Conservation (phyloP, 2,329 filamentous ascomycete species). For the Orbilia oligospora region DNA sequence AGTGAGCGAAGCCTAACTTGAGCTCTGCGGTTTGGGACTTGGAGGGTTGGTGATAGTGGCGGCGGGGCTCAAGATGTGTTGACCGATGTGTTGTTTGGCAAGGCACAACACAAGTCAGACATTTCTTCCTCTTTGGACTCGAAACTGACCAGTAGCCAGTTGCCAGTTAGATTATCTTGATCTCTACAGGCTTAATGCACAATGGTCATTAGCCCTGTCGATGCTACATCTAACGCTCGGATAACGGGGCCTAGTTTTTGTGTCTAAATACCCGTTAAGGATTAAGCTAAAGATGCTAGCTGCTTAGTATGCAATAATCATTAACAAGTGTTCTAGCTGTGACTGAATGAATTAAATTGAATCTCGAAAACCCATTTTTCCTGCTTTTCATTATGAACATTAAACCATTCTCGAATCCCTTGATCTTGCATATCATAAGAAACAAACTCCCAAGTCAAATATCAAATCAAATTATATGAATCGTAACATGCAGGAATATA, state of each 20-base stretch:
- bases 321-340: neutral
- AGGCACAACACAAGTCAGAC: constrained; percentile 24
- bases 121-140: neutral
- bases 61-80: constrained; percentile 22
- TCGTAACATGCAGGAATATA: constrained; percentile 9
- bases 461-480: constrained; percentile 4
- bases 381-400: constrained; percentile 49
- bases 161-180: neutral
- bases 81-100: constrained; percentile 23
- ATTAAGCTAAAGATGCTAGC: neutral
- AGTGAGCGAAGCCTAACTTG: neutral
- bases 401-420: neutral
- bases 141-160: too few species aligned
- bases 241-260: neutral
- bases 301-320: too few species aligned
- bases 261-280: neutral
- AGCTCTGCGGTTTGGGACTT: constrained; percentile 9
- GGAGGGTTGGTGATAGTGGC: constrained; percentile 1
- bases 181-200: neutral
- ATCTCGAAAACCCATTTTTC: constrained; percentile 36
- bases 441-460: neutral
- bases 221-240: neutral
- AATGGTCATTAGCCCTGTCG: neutral
- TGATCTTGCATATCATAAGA: neutral
- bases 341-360: neutral